Base-by-base conservation (phyloP, 768 basidiomycete genomes). In the Sporobolomyces phaffii region DNA sequence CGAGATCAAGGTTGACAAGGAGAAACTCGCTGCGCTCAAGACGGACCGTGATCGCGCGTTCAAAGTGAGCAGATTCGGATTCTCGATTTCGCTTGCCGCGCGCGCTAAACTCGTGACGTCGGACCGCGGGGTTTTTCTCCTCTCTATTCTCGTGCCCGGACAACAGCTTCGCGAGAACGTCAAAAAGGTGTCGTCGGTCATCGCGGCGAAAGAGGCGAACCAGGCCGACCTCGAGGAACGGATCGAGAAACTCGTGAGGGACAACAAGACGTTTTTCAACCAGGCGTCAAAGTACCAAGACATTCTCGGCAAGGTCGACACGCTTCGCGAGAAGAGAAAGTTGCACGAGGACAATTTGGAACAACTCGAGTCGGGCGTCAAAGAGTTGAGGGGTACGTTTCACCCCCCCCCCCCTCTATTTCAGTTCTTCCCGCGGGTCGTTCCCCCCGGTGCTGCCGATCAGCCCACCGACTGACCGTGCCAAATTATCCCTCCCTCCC, bases 191-290 rank as follows among this genome's bases (percentile, higher is more conserved):
- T 68, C 76, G 33, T 81, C 93, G 70, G 96, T 97, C 82, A 85
- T 98, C 36, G 85, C 89, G 75, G 80, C 96, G 24, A 72, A 72
- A 67, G 47, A 98, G 75, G 82, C 84, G 43, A 88, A 91, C 11
- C 94, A 98, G 82, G 91, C 90, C 84, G 92, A 90, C 75, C 82
- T 91, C 72, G 96, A 96, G 80, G 93, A 97, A 75, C 90, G 90
- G 1, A 87, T 89, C 34, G 93, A 93, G 79, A 92, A 91, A 78
- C 82, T 99, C 73, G 59, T 59, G 54, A 44, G 20, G 2, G 69
- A 73, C 45, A 81, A 81, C 73, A 70, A 76, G 33, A 58, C 75
- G 20, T 92, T 92, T 76, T 86, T 90, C 73, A 88, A 94, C 54
- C 83, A 85, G 49, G 86, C 89, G 5, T 85, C 85, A 26, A 87